Evolutionary conservation across 2,329 filamentous ascomycete genomes (phyloP), one percentile per base, ranked within the genome.

Genomic region (Botrytis byssoidea): DNA sequence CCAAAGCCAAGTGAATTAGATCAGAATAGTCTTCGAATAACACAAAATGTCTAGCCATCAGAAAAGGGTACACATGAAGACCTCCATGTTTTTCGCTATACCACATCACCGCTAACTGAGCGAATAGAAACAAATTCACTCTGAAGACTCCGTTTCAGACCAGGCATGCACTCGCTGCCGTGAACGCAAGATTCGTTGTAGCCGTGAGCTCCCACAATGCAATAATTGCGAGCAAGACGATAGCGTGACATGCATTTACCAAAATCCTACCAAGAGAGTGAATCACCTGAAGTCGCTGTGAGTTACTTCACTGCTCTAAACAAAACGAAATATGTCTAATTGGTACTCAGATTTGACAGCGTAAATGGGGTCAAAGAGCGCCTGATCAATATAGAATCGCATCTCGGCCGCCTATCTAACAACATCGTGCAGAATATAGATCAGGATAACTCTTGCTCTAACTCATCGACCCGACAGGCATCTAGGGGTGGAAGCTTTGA

Each of bases 241-340:
- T 51, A 70, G 29, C 40, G 55, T 73, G 48, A 73, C 71, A 69
- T 73, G 71, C 40, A 66, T 73, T 64, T 73, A 73, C 63, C 71
- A 73, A 63, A 73, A 70, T 18, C 71, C 71, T 10, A 64, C 65
- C 20, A 73, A 73, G 57, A 69, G 71, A 63, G 48, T 73, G n/a
- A 73, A 73, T 44, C 71, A 73, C 44, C 44, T 73, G 16, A 73
- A 73, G 37, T 70, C 65, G 5, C 32, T 73, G 71, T 73, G 51
- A 73, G 71, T 70, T 57, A 8, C 5, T 37, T 37, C 25, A 57
- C 9, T 40, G 14, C 67, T 42, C 14, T 42, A 16, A n/a, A 46
- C 10, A 18, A 25, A 3, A 35, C 35, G 3, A 32, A 73, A 18
- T 29, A 16, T 29, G n/a, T n/a, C 51, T 55, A 29, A 55, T 55